These are phyloP conservation scores for Ogataea henricii DNA, from an alignment of 805 yeast species.

Conservation along the genomic window DNA sequence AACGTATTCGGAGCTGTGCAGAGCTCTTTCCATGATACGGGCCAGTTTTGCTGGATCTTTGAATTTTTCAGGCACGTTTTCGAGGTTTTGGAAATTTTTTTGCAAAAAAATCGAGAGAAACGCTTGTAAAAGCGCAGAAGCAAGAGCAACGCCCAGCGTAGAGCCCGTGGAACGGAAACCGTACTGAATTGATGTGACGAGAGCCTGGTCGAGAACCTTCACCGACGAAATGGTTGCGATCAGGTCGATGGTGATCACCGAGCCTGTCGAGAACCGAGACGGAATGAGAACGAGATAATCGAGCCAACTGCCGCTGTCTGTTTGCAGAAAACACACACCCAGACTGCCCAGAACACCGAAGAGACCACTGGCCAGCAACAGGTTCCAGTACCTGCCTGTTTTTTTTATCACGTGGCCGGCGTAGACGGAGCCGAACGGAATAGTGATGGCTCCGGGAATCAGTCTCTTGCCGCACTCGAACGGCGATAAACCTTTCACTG, in stretches of 20 bases:
- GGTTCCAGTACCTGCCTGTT: constrained; percentile 63
- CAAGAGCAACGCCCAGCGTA: constrained; percentile 53
- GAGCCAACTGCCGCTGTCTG: constrained; percentile 25
- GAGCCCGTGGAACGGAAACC: constrained; percentile 61
- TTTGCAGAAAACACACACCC: constrained; percentile 31
- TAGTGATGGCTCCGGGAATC: constrained; percentile 64
- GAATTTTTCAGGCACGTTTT: constrained; percentile 22
- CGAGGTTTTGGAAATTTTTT: constrained; percentile 16
- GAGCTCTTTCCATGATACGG: constrained; percentile 16
- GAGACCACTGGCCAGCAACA: constrained; percentile 46
- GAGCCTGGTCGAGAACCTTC: constrained; percentile 68
- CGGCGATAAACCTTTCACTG: constrained; percentile 30
- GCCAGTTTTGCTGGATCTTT: constrained; percentile 13
- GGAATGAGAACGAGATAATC: constrained; percentile 51
- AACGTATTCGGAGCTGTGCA: constrained; percentile 30
- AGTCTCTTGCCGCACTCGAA: constrained; percentile 43
- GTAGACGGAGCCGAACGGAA: constrained; percentile 64
- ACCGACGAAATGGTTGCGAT: constrained; percentile 79
- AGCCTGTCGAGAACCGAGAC: constrained; percentile 67
- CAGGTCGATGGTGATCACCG: constrained; percentile 68
- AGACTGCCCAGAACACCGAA: constrained; percentile 50
- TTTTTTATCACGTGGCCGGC: constrained; percentile 67
- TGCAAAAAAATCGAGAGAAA: constrained; percentile 17
- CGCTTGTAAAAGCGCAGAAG: constrained; percentile 48
- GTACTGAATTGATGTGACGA: constrained; percentile 87